phyloP scores from a whole-genome alignment of 2,329 filamentous ascomycete genomes.

The Alternaria arbusti region DNA sequence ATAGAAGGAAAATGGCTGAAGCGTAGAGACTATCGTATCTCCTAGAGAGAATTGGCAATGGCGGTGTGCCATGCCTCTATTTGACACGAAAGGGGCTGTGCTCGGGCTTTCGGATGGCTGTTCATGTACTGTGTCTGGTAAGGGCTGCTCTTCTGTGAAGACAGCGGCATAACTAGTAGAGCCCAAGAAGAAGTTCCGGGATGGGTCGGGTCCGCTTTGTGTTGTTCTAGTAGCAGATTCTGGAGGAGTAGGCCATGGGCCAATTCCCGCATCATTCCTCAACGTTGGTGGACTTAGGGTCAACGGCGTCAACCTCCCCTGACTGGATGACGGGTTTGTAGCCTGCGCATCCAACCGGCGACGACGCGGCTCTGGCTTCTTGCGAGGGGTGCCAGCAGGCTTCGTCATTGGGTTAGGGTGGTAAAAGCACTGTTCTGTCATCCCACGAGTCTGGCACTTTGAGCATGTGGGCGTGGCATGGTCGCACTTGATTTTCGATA shows the following conservation, averaged over 20 bases:
- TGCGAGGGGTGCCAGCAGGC: constrained; percentile 44
- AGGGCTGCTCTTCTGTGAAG: constrained; percentile 38
- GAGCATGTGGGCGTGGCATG: constrained; percentile 43
- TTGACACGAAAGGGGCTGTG: constrained; percentile 27
- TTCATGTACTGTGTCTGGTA: constrained; percentile 40
- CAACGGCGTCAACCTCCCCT: constrained; percentile 30
- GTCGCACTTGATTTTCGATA: constrained; percentile 46
- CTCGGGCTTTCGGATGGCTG: constrained; percentile 35
- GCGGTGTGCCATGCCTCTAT: constrained; percentile 28
- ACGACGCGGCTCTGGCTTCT: constrained; percentile 41
- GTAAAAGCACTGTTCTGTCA: constrained; percentile 45
- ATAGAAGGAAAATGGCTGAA: constrained; percentile 38
- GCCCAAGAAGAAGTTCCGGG: constrained; percentile 41
- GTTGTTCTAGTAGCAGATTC: constrained; percentile 31
- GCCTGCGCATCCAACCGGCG: constrained; percentile 28
- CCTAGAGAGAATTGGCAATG: constrained; percentile 40
- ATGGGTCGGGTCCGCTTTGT: constrained; percentile 27
- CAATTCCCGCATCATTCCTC: constrained; percentile 31
- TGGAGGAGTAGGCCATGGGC: constrained; percentile 40
- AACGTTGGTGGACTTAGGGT: constrained; percentile 37
- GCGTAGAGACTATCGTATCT: constrained; percentile 35
- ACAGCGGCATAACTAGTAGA: constrained; percentile 47
- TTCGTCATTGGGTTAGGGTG: constrained; percentile 48
- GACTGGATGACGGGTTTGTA: constrained; percentile 15
- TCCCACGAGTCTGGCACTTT: constrained; percentile 42